phyloP scores from a whole-genome alignment of 805 yeast genomes.

The Martiniozyma abietophila region DNA sequence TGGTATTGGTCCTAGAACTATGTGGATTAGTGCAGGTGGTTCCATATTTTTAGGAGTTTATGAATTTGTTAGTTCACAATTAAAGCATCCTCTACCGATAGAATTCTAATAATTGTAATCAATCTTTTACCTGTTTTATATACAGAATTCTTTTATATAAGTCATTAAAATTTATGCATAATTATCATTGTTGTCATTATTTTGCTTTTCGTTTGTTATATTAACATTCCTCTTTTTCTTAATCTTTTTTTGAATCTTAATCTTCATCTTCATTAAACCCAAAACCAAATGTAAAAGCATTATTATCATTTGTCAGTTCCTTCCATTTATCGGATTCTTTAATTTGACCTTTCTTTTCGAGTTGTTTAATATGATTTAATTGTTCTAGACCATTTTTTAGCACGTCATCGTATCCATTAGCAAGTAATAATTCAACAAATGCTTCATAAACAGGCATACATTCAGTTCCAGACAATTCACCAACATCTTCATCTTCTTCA shows the following conservation, averaged over 20 bases:
- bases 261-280: slow-evolving; percentile 15
- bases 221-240: too few species aligned
- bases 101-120: too few species aligned
- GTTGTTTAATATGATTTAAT: slow-evolving; percentile 28
- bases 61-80: slow-evolving; percentile 53
- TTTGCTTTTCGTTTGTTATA: too few species aligned
- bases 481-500: slow-evolving; percentile 51
- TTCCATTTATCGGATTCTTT: slow-evolving; percentile 49
- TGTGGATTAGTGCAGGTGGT: slow-evolving; percentile 98
- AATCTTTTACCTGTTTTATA: too few species aligned
- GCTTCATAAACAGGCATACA: slow-evolving; percentile 53
- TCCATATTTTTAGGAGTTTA: slow-evolving; percentile 94
- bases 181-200: too few species aligned
- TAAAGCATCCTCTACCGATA: too few species aligned
- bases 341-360: slow-evolving; percentile 15
- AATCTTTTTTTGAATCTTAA: neutral
- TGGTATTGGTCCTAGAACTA: slow-evolving; percentile 91
- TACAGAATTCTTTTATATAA: too few species aligned
- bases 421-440: slow-evolving; percentile 42
- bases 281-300: slow-evolving; percentile 29
- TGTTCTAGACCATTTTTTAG: slow-evolving; percentile 29
- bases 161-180: too few species aligned
- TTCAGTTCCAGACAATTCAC: slow-evolving; percentile 32
- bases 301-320: slow-evolving; percentile 18
- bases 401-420: slow-evolving; percentile 29